Base-by-base conservation (phyloP, 805 yeast species). In the Wickerhamiella allomyrinae region DNA sequence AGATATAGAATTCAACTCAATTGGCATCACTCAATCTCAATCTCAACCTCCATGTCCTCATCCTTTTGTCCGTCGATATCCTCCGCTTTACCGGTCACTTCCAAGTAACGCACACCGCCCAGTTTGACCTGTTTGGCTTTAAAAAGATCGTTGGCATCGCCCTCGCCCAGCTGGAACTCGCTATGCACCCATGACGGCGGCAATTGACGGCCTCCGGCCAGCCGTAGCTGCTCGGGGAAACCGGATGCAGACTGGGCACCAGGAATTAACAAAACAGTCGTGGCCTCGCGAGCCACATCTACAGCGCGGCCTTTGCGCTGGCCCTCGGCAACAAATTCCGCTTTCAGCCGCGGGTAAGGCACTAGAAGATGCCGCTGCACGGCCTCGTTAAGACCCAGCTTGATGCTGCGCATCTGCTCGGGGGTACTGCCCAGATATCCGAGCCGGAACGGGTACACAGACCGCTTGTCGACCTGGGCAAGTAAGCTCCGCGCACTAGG, bases 391-490 rank as follows among this genome's bases (percentile, higher is more conserved):
- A 85, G 67, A 25, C 95, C 96, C 46, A 86, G 69, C 62, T 79
- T 75, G 46, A 75, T 69, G 15, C 73, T 65, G 54, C 68, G 73
- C 51, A 80, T 61, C 49, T 79, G 85, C 42, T 69, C 61, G 48
- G 68, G 66, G 49, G 76, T 65, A 20, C 59, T 42, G 13, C 84
- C 71, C 37, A 83, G 64, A 62, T 83, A 79, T 29, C 85, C 69
- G 51, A 87, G 69, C 62, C 85, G 89, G 69, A 89, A 84, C 44
- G 98, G 97, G 61, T 75, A 89, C 25, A 91, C 97, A 21, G 95
- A 82, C 51, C 74, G 69, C 38, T 72, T 66, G 61, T 86, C 95
- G 50, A 84, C 73, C 46, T 72, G 72, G 25, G 75, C 68, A 50
- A 87, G 68, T 43, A 86, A 68, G 47, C 70, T 71, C 60, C 94